Evolutionary conservation across 208 protist genomes (phyloP), one percentile per base, ranked within the genome.

Genomic region (Leishmania gerbilli): DNA sequence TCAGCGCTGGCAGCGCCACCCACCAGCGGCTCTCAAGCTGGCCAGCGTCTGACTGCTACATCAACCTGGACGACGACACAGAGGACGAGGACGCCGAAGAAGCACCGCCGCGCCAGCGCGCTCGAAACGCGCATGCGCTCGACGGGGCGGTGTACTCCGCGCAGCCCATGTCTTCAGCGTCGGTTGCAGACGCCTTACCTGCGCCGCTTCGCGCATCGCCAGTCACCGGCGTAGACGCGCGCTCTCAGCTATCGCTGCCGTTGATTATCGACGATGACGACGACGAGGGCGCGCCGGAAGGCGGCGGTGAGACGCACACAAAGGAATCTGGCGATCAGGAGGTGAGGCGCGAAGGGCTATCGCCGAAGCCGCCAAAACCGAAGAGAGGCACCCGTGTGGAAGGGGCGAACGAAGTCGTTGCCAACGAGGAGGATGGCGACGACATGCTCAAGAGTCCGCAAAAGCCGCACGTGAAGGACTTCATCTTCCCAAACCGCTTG

Each of bases 401-500:
- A n/a, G 27, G 45, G 27, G 24, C 27, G 24, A 47, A 19, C 58
- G 65, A 80, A 76, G 79, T 77, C 56, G 79, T 51, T 11, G 77
- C 67, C 67, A 37, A 71, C 13, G 82, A 67, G 13, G 77, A 37
- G 31, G 74, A 79, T 34, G 65, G 80, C 5, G 79, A 31, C 34
- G 65, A 27, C 15, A 37, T 77, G 34, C 34, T 49, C 42, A 80
- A 27, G 47, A 79, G 77, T 51, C 62, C 72, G 5, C 60, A 62
- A 47, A 81, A 79, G 72, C 77, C 82, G 1, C 53, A 76, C 9
- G 82, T 85, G 40, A 64, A 71, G 62, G 77, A 85, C 45, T 58
- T 85, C 34, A 76, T 85, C 34, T 85, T 85, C 53, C 82, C 82
- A 11, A 64, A 85, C 45, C 82, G 82, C 8, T 76, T 85, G 15